phyloP scores from a whole-genome alignment of 2,329 filamentous ascomycete genomes.

The Neodidymelliopsis sp. region DNA sequence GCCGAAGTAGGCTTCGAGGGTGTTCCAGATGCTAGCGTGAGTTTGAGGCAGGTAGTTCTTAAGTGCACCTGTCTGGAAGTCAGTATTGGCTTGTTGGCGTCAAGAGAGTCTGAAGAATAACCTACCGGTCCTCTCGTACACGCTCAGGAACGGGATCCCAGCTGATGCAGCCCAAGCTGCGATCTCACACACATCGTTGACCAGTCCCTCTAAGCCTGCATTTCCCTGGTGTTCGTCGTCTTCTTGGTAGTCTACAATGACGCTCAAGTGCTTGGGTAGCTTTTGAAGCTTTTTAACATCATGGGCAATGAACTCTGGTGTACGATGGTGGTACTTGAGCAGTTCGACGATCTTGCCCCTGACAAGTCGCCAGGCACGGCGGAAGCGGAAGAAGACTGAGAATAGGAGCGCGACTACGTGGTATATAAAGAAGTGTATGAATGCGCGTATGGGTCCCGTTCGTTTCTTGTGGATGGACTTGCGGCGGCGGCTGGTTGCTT shows the following conservation, averaged over 20 bases:
- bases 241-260: constrained; percentile 78
- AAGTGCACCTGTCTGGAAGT: constrained; percentile 69
- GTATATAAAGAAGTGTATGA: constrained; percentile 73
- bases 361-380: constrained; percentile 80
- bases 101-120: background rate
- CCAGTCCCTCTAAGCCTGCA: constrained; percentile 80
- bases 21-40: constrained; percentile 78
- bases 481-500: constrained; percentile 25
- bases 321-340: constrained; percentile 93
- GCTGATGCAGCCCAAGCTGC: constrained; percentile 92
- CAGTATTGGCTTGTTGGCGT: background rate
- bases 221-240: constrained; percentile 66
- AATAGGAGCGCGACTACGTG: constrained; percentile 80
- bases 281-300: constrained; percentile 79
- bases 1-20: constrained; percentile 88
- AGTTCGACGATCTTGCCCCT: constrained; percentile 80
- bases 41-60: constrained; percentile 89
- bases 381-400: constrained; percentile 83
- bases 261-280: constrained; percentile 85
- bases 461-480: constrained; percentile 50
- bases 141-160: constrained; percentile 83
- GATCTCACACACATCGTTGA: constrained; percentile 91
- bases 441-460: constrained; percentile 64
- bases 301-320: constrained; percentile 87
- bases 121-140: constrained; percentile 91